Conservation (phyloP, 192 early-diverging fungal genomes). For the Podila verticillata region DNA sequence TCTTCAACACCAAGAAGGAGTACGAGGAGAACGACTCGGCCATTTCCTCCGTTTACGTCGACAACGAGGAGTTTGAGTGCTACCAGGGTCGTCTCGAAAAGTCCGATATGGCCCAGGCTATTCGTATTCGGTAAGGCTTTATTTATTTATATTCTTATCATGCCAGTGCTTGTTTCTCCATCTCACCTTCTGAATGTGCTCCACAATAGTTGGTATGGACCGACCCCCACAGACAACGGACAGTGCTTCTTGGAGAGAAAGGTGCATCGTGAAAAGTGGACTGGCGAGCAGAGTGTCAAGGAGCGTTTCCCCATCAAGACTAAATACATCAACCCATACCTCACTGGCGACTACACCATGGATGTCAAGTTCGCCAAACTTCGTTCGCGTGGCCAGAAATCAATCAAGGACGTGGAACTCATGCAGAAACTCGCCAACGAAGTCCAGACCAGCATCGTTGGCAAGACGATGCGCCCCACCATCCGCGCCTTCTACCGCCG, state of each 20-base stretch:
- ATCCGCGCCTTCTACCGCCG: conserved; percentile 96
- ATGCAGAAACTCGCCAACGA: conserved; percentile 78
- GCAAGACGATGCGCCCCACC: conserved; percentile 72
- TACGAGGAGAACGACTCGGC: conserved; percentile 83
- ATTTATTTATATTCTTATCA: not conserved
- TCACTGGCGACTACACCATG: conserved; percentile 79
- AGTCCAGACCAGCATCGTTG: conserved; percentile 72
- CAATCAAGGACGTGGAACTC: conserved; percentile 80
- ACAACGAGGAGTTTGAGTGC: conserved; percentile 88
- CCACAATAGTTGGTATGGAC: conserved; percentile 82
- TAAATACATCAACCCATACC: conserved; percentile 88
- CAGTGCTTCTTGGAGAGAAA: conserved; percentile 84
- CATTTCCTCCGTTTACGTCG: conserved; percentile 95
- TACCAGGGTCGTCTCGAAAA: conserved; percentile 91
- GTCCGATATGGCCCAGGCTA: conserved; percentile 86
- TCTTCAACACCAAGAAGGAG: conserved; percentile 75
- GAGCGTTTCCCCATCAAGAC: conserved; percentile 95
- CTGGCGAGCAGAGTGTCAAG: conserved; percentile 87
- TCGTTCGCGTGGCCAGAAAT: conserved; percentile 73
- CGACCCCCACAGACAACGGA: conserved; percentile 66
- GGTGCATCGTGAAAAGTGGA: conserved; percentile 51
- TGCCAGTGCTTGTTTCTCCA: not conserved
- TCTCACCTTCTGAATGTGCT: not conserved
- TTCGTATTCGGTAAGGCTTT: conserved; percentile 76
- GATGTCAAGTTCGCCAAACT: conserved; percentile 82